Base-by-base conservation (phyloP, 306 rosid species). In the Quercus suber region DNA sequence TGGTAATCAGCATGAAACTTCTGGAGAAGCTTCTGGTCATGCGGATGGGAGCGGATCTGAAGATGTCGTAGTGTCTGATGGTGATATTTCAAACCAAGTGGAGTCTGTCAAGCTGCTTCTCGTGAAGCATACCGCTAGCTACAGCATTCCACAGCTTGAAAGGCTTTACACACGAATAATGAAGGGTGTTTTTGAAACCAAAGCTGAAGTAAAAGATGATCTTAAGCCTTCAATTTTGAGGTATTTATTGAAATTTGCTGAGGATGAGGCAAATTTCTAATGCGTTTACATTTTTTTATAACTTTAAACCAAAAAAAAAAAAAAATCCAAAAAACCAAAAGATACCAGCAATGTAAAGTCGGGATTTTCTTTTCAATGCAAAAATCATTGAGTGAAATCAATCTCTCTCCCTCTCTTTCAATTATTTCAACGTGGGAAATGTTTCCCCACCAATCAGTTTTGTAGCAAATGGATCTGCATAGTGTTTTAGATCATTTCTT, bases 201-300 rank as follows among this genome's bases (percentile, higher is more conserved):
- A 87, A 76, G 84, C 76, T 55, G 74, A 67, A 76, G 89, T 49
- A 58, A 80, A 80, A 58, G 92, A 84, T 69, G 89, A 89, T 82
- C 69, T 84, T 11, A 89, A 80, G 90, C 71, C 82, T 84, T 84
- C 86, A 53, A 80, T 95, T 82, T 88, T 92, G 90, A 86, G 81
- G 76, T 89, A 84, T 85, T 85, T 95, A 82, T 79, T 81, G 74
- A 83, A 91, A 60, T 92, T 89, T 85, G 90, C 79, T 4, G 97
- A 88, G 85, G 90, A 91, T 76, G 93, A 87, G 76, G 85, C 92
- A 56, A 95, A 92, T 88, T 95, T 95, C 88, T 92, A 87, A 85
- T 67, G 71, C 18, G 4, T 1, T 23, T 41, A 69, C 41, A 53
- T 76, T 77, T 70, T 31, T 82, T 56, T 70, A 59, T 37, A 74